Evolutionary conservation across 306 rosid genomes (phyloP).

Genomic region (Quercus parvula): DNA sequence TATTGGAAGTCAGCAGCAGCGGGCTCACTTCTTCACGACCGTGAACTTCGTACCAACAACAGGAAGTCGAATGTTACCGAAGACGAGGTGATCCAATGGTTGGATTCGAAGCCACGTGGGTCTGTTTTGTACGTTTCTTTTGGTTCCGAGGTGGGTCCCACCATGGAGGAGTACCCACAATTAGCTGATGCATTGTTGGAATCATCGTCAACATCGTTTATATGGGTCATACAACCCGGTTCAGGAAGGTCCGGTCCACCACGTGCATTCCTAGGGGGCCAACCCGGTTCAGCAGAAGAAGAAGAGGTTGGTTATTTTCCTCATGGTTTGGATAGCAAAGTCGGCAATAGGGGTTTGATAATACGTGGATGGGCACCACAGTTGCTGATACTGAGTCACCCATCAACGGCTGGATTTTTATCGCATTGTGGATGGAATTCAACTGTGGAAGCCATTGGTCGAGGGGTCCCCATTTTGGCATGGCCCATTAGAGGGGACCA

Average conservation of each 20-base stretch:
- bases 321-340: slow-evolving; percentile 31
- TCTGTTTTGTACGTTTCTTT: slow-evolving; percentile 56
- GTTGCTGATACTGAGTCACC: slow-evolving; percentile 62
- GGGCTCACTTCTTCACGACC: slow-evolving; percentile 38
- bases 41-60: slow-evolving; percentile 33
- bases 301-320: slow-evolving; percentile 36
- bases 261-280: neutral
- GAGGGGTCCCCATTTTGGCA: slow-evolving; percentile 56
- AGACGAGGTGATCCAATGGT: slow-evolving; percentile 52
- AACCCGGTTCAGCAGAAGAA: neutral
- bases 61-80: slow-evolving; percentile 37
- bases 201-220: slow-evolving; percentile 29
- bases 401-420: slow-evolving; percentile 66
- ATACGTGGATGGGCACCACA: slow-evolving; percentile 80
- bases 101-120: slow-evolving; percentile 44
- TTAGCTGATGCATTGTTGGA: slow-evolving; percentile 47
- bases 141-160: slow-evolving; percentile 55
- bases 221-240: slow-evolving; percentile 54
- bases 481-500: slow-evolving; percentile 80
- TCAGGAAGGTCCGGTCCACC: slow-evolving; percentile 39
- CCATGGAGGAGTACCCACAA: slow-evolving; percentile 27
- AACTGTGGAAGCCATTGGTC: slow-evolving; percentile 54
- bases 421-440: slow-evolving; percentile 84
- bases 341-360: slow-evolving; percentile 55
- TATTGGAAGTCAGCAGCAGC: slow-evolving; percentile 42